Evolutionary conservation across 257 asterid species (phyloP), one percentile per base, ranked within the genome.

Genomic region (Marsdenia floribunda): DNA sequence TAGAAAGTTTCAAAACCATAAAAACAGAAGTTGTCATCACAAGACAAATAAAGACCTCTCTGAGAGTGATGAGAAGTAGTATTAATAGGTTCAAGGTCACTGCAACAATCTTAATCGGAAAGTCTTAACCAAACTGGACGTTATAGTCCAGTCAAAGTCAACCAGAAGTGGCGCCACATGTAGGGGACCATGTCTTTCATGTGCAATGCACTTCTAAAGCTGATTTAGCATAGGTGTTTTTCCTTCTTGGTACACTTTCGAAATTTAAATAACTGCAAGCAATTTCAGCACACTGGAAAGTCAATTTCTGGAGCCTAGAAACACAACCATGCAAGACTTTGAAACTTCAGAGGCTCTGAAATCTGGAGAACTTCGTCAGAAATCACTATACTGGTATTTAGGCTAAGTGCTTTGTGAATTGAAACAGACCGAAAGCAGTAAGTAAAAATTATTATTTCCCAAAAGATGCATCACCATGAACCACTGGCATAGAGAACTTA

Each of bases 401-500:
- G 18, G 26, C 11, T 4, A 66, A 12, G 10, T 26, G 22, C 60
- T 5, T 44, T 49, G 42, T 57, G 16, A 76, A 68, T 18, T 73
- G 2, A 58, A 53, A 61, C 13, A 47, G 15, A 22, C 29, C 54
- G 19, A 33, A 46, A 22, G 35, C 77, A 18, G 44, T 35, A 52
- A 50, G 26, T 66, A 3, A 1, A 26, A 3, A 21, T 18, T 55
- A 33, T 5, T 9, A 21, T 57, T 54, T 55, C 29, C 15, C 50
- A 21, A 26, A 22, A 64, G 69, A 8, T 10, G 26, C 40, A 21
- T 26, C 49, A 47, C 58, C 15, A 76, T 47, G 18, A 76, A 65
- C 65, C 40, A 42, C 72, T 68, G 37, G 54, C 44, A 68, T 15
- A 81, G 61, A 75, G 82, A 74, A 78, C 98, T 86, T 85, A 94